A percentile compares a stretch with the other conserved stretches of the same genome.
These are phyloP conservation scores for Penicillium argentinense DNA, from an alignment of 495 filamentous ascomycete genomes.

Conservation along the genomic window DNA sequence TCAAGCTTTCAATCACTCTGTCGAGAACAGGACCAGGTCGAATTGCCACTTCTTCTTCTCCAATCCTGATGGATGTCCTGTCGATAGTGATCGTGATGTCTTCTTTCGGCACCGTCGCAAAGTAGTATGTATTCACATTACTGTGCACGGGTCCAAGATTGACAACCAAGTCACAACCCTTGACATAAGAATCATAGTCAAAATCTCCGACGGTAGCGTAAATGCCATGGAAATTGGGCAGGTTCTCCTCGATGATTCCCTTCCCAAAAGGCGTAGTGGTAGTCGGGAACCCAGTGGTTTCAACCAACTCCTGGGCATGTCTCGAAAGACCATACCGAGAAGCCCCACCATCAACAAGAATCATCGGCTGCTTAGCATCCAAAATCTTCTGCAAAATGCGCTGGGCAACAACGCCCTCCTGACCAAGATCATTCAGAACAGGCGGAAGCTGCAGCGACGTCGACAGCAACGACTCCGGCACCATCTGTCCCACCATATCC, in stretches of 20 bases:
- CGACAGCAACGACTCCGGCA: conserved; percentile 4
- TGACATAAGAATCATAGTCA: conserved; percentile 14
- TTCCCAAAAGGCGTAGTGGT: conserved; percentile 31
- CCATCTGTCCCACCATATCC: conserved; percentile 34
- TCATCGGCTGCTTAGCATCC: conserved; percentile 25
- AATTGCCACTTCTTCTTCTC: not conserved
- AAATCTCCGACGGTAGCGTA: conserved; percentile 7
- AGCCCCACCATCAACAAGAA: conserved; percentile 34
- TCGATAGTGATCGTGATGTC: conserved; percentile 17
- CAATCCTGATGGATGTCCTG: conserved; percentile 8
- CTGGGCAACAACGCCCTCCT: conserved; percentile 7
- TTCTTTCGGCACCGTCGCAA: conserved; percentile 14
- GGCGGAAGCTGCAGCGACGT: not conserved
- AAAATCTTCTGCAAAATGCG: conserved; percentile 24
- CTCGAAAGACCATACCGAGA: conserved; percentile 14
- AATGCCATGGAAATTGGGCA: conserved; percentile 32
- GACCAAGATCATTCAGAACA: not conserved
- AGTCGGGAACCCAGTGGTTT: conserved; percentile 28
- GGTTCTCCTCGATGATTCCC: conserved; percentile 29
- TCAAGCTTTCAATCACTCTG: too few relatives aligned
- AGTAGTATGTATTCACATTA: conserved; percentile 29
- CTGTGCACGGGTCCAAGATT: conserved; percentile 26
- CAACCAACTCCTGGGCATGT: conserved; percentile 22
- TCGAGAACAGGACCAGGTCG: not conserved
- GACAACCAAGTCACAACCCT: conserved; percentile 29